Percentiles rank a stretch among this genome's conserved stretches.
Conservation (phyloP, 2,329 filamentous ascomycete genomes). For the Emmonsiellopsis sp. region DNA sequence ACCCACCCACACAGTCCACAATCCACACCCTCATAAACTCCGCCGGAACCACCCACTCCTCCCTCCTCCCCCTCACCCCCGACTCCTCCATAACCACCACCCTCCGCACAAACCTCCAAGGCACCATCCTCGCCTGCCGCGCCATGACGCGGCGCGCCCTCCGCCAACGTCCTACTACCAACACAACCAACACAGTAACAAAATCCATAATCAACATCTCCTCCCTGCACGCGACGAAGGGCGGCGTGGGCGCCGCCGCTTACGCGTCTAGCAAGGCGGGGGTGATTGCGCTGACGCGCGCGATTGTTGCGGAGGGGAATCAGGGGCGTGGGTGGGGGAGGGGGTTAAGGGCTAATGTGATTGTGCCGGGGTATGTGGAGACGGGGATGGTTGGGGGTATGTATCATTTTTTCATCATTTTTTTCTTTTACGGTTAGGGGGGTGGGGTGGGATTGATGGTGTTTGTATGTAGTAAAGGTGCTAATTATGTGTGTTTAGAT, state of each 20-base stretch:
- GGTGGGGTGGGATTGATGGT: too few species aligned
- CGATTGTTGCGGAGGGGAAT: slow-evolving; percentile 34
- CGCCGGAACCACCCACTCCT: slow-evolving; percentile 62
- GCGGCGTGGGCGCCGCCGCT: slow-evolving; percentile 59
- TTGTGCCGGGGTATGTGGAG: slow-evolving; percentile 74
- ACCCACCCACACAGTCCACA: slow-evolving; percentile 16
- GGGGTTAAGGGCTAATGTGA: slow-evolving; percentile 65
- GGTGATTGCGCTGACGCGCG: slow-evolving; percentile 50
- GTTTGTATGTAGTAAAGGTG: too few species aligned
- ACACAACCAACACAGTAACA: slow-evolving; percentile 35
- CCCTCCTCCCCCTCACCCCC: slow-evolving; percentile 50
- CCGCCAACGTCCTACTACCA: slow-evolving; percentile 15
- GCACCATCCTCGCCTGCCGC: slow-evolving; percentile 32
- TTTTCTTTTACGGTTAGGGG: not conserved
- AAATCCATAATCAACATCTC: slow-evolving; percentile 77
- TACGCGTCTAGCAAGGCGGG: slow-evolving; percentile 79
- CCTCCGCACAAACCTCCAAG: slow-evolving; percentile 60
- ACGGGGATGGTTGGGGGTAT: slow-evolving; percentile 70
- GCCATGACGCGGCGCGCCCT: slow-evolving; percentile 27
- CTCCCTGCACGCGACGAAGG: slow-evolving; percentile 62
- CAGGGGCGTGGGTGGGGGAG: slow-evolving; percentile 48
- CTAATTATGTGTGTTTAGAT: slow-evolving; percentile 21
- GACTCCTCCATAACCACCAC: slow-evolving; percentile 47
- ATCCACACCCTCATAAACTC: slow-evolving; percentile 66
- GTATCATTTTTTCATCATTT: slow-evolving; percentile 13